Evolutionary conservation across 345 rosid genomes (phyloP), one percentile per base, ranked within the genome.

Genomic region (Pugionium cornutum): DNA sequence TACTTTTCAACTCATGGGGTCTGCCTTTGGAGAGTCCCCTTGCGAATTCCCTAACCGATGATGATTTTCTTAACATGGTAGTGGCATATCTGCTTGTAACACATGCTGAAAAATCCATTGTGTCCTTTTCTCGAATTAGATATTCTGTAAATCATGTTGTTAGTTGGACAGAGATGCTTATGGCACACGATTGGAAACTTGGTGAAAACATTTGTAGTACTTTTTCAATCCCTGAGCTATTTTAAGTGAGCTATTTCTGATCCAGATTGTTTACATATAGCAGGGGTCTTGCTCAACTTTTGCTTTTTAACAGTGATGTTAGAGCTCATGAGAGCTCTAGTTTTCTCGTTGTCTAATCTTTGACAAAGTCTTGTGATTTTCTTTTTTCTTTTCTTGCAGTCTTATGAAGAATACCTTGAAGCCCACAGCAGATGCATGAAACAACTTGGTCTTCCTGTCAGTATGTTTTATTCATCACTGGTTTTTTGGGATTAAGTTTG

Each of bases 51-150:
- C 79, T 89, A 58, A 89, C 97, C 4, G 92, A 89, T 65, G 96
- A 89, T 61, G 97, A 87, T 83, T 83, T 92, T 77, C 97, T 92
- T 73, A 83, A 86, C 75, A 92, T 89, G 97, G 97, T 92, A 89
- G 68, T 59, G 83, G 56, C 55, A 62, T 37, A 77, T 69, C 63
- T 51, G 49, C 64, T 50, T 64, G 69, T 73, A 73, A 42, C 53
- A 48, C 70, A 30, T 11, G 42, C 48, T 64, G 33, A 39, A 7
- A 70, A 54, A n/a, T 47, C n/a, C 6, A 56, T 47, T 18, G 30
- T 7, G 8, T 73, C 58, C 46, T 58, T 36, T 39, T 47, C 64
- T 53, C 39, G 41, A 52, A 42, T 0, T 67, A 53, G 64, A 47
- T 67, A 37, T 48, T 62, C 66, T 73, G 68, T 73, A 73, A 58